Base-by-base conservation (phyloP, 345 rosid species). In the Corymbia maculata region DNA sequence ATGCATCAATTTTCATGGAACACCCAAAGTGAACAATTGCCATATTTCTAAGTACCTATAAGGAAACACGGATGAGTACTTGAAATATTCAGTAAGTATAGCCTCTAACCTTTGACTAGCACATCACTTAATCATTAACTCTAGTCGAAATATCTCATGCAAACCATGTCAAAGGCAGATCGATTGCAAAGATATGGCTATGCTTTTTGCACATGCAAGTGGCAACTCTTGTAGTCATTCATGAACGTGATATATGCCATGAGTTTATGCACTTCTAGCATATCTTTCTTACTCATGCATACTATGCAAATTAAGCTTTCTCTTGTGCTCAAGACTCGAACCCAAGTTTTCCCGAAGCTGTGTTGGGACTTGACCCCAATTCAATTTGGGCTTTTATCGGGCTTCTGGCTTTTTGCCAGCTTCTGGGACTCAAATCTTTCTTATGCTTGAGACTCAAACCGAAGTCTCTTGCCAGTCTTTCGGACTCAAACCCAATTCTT, bases 261-360 rank as follows among this genome's bases (percentile, higher is more conserved):
- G 14, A 59, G 6, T 28, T 59, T 59, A 26, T 55, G 66, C 7
- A 59, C 3, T 26, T 36, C 7, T 26, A 59, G n/a, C n/a, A n/a
- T 59, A 5, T 59, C 66, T 26, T 26, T 59, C 30, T 59, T 59
- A 28, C 66, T 59, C 30, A 24, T 9, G 66, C 14, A 59, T 59
- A 13, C 4, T 28, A 59, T 59, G n/a, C 66, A 22, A 22, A 24
- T 57, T 57, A 57, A 57, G 66, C 14, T 26, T 59, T 59, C 66
- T 24, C 7, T 26, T 22, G 13, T 59, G 66, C 30, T 26, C 14
- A n/a, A 0, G 14, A 59, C 66, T 59, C 7, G 0, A 59, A 59
- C 30, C 66, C 3, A 57, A 57, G 0, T 26, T 12, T 57, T 57
- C 13, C 3, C 3, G 1, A 3, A 57, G 7, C 14, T 6, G 0